These are phyloP conservation scores for Mortierella claussenii DNA, from an alignment of 192 early-diverging fungal species.

Conservation along the genomic window DNA sequence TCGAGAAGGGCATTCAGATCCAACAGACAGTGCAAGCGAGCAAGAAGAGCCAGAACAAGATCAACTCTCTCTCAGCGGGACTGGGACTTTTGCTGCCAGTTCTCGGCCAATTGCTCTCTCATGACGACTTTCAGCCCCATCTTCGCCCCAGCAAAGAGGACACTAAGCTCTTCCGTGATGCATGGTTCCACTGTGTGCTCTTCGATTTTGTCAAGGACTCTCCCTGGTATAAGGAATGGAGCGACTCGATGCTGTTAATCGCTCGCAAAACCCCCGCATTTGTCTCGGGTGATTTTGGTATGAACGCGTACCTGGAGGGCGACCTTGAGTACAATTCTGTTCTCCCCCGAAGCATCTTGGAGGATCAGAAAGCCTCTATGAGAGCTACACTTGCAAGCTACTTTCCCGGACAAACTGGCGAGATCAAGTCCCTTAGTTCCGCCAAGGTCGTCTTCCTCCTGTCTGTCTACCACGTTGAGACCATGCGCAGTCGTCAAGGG, in stretches of 20 bases:
- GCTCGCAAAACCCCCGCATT: slow-evolving; percentile 89
- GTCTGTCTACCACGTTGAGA: slow-evolving; percentile 86
- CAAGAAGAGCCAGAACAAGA: slow-evolving; percentile 56
- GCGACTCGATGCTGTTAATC: slow-evolving; percentile 71
- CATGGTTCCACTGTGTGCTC: slow-evolving; percentile 90
- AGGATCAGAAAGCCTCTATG: slow-evolving; percentile 65
- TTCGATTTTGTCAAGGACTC: slow-evolving; percentile 80
- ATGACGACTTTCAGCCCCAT: slow-evolving; percentile 68
- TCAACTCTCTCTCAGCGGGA: slow-evolving; percentile 58
- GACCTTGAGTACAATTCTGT: slow-evolving; percentile 91
- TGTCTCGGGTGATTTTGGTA: slow-evolving; percentile 67
- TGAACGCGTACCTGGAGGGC: slow-evolving; percentile 83
- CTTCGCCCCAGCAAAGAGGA: slow-evolving; percentile 68
- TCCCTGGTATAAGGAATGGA: slow-evolving; percentile 82
- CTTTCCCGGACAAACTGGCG: slow-evolving; percentile 65
- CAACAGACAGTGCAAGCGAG: slow-evolving; percentile 56
- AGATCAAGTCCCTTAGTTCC: slow-evolving; percentile 72
- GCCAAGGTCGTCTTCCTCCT: slow-evolving; percentile 84
- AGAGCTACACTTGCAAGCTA: slow-evolving; percentile 64
- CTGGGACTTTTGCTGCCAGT: slow-evolving; percentile 71
- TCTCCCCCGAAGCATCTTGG: slow-evolving; percentile 58
- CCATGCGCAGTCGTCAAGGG: slow-evolving; percentile 74
- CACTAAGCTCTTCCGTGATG: slow-evolving; percentile 81
- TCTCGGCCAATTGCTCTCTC: slow-evolving; percentile 66
- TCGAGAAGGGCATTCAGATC: slow-evolving; percentile 69